Evolutionary conservation across 345 rosid genomes (phyloP).

Genomic region (Bruguiera gymnorhiza): DNA sequence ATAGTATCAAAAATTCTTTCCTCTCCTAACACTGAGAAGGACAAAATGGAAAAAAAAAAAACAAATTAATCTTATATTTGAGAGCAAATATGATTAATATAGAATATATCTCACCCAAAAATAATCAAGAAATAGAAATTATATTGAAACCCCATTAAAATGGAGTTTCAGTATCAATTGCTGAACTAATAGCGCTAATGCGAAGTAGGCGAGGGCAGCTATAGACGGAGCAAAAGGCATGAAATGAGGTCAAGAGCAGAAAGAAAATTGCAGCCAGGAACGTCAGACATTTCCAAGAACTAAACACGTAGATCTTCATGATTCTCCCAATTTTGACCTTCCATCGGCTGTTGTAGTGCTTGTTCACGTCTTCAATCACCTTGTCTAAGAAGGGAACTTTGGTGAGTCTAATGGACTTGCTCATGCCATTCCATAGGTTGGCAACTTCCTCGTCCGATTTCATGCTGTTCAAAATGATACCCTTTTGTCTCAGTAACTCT

Average conservation of each 20-base stretch:
- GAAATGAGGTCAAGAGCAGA: conserved; percentile 43
- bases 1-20: too few species aligned
- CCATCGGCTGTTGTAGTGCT: conserved; percentile 22
- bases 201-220: conserved; percentile 12
- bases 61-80: too few species aligned
- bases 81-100: too few species aligned
- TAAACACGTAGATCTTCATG: conserved; percentile 41
- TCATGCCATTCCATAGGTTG: conserved; percentile 81
- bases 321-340: conserved; percentile 47
- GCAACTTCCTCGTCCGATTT: conserved; percentile 74
- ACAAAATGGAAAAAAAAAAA: too few species aligned
- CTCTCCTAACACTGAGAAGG: too few species aligned
- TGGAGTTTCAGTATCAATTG: too few species aligned
- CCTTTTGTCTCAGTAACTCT: conserved; percentile 59
- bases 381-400: conserved; percentile 43
- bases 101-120: too few species aligned
- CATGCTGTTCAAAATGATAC: conserved; percentile 53
- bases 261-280: conserved; percentile 46
- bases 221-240: conserved; percentile 46
- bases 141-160: too few species aligned
- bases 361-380: too few species aligned
- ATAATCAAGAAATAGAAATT: too few species aligned
- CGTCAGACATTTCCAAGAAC: conserved; percentile 64
- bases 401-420: conserved; percentile 55
- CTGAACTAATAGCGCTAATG: too few species aligned